Evolutionary conservation across 2,329 filamentous ascomycete species (phyloP), one percentile per base, ranked within the genome.

Genomic region (Elsinoe ampelina): DNA sequence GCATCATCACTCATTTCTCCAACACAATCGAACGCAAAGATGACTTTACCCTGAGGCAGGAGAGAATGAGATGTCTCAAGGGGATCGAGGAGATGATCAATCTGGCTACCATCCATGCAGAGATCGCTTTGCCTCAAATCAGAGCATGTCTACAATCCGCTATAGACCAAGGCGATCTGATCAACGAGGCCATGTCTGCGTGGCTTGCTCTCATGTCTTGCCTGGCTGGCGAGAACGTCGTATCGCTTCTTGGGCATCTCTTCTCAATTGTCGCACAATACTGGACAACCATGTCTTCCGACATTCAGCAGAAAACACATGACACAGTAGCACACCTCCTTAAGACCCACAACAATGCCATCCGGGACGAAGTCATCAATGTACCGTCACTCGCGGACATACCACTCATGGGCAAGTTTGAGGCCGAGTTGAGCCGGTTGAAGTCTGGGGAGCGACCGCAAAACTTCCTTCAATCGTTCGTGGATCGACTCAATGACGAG

Each of bases 121-220:
- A 83, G 59, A 83, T 86, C 63, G 93, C 89, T 51, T 77, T 95
- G 39, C 92, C 93, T 19, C 92, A 96, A 84, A 92, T 97, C 57
- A 89, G 89, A 62, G 90, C 92, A n/a, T 96, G 89, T 67, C 76
- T 98, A 11, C 83, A 95, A 60, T 90, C 89, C 19, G 90, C 90
- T 0, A 80, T 97, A 59, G 79, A 86, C 13, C 81, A 87, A 52
- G 78, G 84, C 43, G 80, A 85, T 47, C 77, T 98, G n/a, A 83
- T 89, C 60, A 79, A 89, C 59, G 77, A 83, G 30, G 88, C 90
- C 1, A 91, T 97, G 64, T 81, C 80, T 3, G 89, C 90, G 50
- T 99, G 93, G 93, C 79, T 82, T 22, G 79, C 84, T 7, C 84
- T 98, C 72, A 79, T 97, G 15, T 80, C 74, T 26, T 81, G 84